Percentiles rank a stretch among this genome's conserved stretches.
Conservation (phyloP, 441 rosid genomes). For the Pelargonium myrrhifolium region DNA sequence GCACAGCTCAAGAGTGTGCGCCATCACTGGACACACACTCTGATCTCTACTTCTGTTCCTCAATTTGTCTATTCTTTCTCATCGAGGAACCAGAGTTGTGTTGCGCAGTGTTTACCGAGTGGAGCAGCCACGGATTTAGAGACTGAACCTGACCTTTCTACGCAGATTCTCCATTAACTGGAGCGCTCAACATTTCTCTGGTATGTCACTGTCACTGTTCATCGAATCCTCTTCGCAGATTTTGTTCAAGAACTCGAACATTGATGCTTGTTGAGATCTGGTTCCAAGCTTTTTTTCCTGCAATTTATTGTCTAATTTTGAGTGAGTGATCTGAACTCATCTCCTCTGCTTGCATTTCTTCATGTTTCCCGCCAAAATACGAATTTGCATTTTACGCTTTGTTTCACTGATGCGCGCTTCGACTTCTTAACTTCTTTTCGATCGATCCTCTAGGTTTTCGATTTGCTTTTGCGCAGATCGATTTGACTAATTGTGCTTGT, state of each 20-base stretch:
- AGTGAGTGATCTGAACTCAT: not conserved
- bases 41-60: too few species aligned
- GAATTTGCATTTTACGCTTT: not conserved
- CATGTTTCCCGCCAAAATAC: not conserved
- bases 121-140: too few species aligned
- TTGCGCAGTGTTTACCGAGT: not conserved
- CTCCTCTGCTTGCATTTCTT: not conserved
- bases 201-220: not conserved
- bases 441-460: not conserved
- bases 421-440: not conserved
- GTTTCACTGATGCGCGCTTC: not conserved
- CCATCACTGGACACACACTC: too few species aligned
- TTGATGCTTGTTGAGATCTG: not conserved
- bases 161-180: not conserved
- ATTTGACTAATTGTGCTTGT: not conserved
- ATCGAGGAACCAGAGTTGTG: not conserved
- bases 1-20: too few species aligned
- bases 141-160: not conserved
- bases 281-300: not conserved
- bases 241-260: not conserved
- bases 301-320: not conserved
- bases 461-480: not conserved
- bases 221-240: not conserved
- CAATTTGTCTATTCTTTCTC: too few species aligned
- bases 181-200: not conserved